A percentile compares a stretch with the other conserved stretches of the same genome.
Evolutionary conservation across 164 flowering plant genomes (phyloP).

Genomic region (Dillenia suffruticosa): DNA sequence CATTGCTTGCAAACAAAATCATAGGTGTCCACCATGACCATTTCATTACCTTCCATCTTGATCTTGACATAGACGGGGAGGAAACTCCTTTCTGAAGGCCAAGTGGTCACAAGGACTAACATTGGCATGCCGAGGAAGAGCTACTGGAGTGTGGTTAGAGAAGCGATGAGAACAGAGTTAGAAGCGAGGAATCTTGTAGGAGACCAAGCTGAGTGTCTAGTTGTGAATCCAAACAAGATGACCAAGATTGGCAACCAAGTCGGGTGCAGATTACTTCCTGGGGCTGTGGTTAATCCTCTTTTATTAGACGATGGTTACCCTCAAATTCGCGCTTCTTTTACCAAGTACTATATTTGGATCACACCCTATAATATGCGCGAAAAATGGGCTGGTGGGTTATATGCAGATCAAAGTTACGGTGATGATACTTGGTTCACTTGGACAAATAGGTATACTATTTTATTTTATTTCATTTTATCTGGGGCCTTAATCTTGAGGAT

Average conservation of each 20-base stretch:
- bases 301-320: neutral
- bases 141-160: neutral
- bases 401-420: neutral
- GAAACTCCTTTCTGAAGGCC: too few species aligned
- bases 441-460: neutral
- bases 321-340: neutral
- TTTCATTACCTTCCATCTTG: too few species aligned
- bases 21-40: too few species aligned
- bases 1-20: too few species aligned
- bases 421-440: neutral
- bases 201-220: neutral
- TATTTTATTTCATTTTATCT: neutral
- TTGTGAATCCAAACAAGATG: neutral
- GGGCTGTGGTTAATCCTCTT: neutral
- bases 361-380: neutral
- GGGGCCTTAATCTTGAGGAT: too few species aligned
- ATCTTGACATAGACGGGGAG: too few species aligned
- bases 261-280: neutral
- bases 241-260: neutral
- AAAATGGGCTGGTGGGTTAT: neutral
- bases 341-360: neutral
- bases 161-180: neutral
- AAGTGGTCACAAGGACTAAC: too few species aligned
- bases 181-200: slow-evolving; percentile 10
- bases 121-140: neutral